A percentile compares a stretch with the other conserved stretches of the same genome.
Evolutionary conservation across 179 eudicot genomes (phyloP).

Genomic region (Patellifolia procumbens): DNA sequence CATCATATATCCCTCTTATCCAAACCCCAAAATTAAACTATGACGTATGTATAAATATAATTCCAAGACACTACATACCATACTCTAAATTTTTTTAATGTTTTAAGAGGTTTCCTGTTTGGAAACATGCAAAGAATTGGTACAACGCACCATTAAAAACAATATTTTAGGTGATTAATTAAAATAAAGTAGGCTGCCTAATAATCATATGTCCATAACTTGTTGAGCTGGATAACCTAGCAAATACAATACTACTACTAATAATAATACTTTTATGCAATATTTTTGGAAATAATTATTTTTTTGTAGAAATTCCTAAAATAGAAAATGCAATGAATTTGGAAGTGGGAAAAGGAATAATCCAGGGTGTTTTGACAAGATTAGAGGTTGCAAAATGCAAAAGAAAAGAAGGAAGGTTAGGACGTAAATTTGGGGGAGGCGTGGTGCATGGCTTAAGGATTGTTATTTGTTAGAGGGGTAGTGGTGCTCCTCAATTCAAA

Average conservation of each 20-base stretch:
- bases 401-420: constrained; percentile 12
- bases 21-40: constrained; percentile 16
- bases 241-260: background rate
- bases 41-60: background rate
- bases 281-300: background rate
- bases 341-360: constrained; percentile 59
- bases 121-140: constrained; percentile 25
- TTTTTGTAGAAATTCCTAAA: background rate
- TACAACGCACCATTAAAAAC: background rate
- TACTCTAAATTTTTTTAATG: background rate
- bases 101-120: constrained; percentile 19
- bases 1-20: constrained; percentile 35
- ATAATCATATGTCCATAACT: constrained; percentile 15
- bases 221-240: constrained; percentile 24
- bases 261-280: background rate
- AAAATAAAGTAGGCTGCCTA: constrained; percentile 11
- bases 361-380: constrained; percentile 72
- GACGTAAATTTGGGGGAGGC: constrained; percentile 21
- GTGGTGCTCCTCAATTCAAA: constrained; percentile 22
- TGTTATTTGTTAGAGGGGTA: background rate
- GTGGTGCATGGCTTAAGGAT: constrained; percentile 27
- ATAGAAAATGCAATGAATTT: constrained; percentile 57
- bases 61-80: background rate
- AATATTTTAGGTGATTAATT: constrained; percentile 1
- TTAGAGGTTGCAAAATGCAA: constrained; percentile 22